These are phyloP conservation scores for Sporisorium graminicola DNA, from an alignment of 1,284 basidiomycete genomes.

Conservation along the genomic window DNA sequence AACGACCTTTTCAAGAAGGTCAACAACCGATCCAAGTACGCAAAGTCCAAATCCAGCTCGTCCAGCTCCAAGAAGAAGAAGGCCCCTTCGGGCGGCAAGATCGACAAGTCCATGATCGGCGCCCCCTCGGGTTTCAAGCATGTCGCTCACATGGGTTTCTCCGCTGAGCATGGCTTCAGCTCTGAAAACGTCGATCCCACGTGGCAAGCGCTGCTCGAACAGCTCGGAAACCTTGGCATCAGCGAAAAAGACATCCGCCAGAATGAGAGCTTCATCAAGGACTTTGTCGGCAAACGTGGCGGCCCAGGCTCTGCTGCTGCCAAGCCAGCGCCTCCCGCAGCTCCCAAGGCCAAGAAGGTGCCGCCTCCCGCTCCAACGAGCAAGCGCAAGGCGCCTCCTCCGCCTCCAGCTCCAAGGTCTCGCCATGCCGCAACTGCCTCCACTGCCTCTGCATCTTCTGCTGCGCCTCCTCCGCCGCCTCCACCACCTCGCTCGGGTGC, in stretches of 20 bases:
- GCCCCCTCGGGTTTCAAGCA: constrained; percentile 85
- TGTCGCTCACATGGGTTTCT: constrained; percentile 95
- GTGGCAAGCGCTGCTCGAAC: constrained; percentile 83
- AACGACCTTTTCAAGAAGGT: constrained; percentile 91
- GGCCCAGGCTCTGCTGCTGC: constrained; percentile 58
- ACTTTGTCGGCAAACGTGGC: constrained; percentile 79
- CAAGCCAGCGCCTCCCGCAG: constrained; percentile 63
- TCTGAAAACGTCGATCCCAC: constrained; percentile 90
- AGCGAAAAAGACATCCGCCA: constrained; percentile 74
- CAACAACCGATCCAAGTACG: constrained; percentile 77
- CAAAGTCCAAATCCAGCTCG: constrained; percentile 56
- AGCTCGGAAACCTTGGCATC: constrained; percentile 80
- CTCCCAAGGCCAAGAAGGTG: constrained; percentile 73
- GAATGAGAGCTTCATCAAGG: constrained; percentile 90
- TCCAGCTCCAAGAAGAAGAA: constrained; percentile 72
- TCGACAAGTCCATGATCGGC: constrained; percentile 92
- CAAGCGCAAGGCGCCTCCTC: constrained; percentile 63
- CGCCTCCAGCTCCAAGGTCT: constrained; percentile 57
- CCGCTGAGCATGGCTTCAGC: constrained; percentile 85
- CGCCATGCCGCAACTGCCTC: constrained; percentile 40
- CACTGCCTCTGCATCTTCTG: constrained; percentile 27
- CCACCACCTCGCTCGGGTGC: constrained; percentile 70
- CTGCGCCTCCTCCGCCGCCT: constrained; percentile 53
- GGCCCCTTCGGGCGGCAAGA: constrained; percentile 73
- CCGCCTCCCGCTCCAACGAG: constrained; percentile 73